phyloP scores from a whole-genome alignment of 129 eudicot genomes.

The Lactuca saligna region DNA sequence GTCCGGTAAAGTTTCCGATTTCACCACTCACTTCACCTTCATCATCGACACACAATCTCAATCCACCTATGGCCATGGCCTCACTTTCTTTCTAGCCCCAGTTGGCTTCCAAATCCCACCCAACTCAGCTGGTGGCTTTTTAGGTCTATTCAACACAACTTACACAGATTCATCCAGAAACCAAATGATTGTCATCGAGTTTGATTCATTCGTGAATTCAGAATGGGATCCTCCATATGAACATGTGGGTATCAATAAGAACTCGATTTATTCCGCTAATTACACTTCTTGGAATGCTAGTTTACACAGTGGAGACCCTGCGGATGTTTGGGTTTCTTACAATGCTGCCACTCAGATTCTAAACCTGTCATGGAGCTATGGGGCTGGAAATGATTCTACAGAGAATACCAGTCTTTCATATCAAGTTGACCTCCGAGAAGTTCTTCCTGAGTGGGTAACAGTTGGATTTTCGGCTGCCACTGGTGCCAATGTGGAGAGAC shows the following conservation, averaged over 20 bases:
- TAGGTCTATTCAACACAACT: conserved; percentile 33
- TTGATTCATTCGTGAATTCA: conserved; percentile 27
- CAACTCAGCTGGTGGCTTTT: conserved; percentile 37
- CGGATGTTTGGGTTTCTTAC: conserved; percentile 27
- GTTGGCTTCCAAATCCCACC: conserved; percentile 32
- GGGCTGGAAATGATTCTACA: neutral
- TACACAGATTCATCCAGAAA: neutral
- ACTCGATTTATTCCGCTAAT: conserved; percentile 13
- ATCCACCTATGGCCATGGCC: conserved; percentile 18
- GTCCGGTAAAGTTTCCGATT: conserved; percentile 36
- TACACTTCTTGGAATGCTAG: conserved; percentile 31
- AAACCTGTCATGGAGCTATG: conserved; percentile 21
- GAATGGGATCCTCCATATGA: conserved; percentile 31
- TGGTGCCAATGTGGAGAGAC: conserved; percentile 14
- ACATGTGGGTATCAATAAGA: conserved; percentile 41
- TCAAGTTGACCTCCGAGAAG: conserved; percentile 23
- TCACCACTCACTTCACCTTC: conserved; percentile 41
- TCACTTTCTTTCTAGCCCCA: conserved; percentile 38
- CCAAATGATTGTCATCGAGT: conserved; percentile 38
- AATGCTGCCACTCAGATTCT: conserved; percentile 22
- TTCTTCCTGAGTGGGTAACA: conserved; percentile 25
- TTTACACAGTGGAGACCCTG: conserved; percentile 28
- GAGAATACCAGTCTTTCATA: neutral
- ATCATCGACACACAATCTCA: conserved; percentile 24
- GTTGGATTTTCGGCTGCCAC: conserved; percentile 43